Base-by-base conservation (phyloP, 1,139 yeast species). In the Eremothecium cymbalariae region DNA sequence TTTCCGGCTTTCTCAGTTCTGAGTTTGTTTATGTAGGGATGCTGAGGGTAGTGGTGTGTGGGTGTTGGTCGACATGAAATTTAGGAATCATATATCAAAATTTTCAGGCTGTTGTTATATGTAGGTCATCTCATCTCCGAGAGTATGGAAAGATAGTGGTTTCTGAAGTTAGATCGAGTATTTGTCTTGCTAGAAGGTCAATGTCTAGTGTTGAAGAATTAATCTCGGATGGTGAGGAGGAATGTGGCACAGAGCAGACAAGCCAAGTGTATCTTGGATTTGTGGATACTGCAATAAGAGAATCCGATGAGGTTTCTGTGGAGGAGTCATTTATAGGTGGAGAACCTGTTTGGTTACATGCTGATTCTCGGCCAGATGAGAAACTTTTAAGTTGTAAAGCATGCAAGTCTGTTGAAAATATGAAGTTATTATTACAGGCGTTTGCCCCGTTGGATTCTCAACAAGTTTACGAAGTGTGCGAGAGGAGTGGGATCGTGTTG, bases 241-340 rank as follows among this genome's bases (percentile, higher is more conserved):
- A 58, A 22, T 9, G 9, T 11, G 60, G 51, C 2, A 43, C 44
- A 2, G 38, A 43, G 13, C 45, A 43, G 20, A 36, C 47, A 8
- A 51, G 62, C 17, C 38, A 49, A 2, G 65, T 60, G 0, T 66
- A 63, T 33, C 66, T 85, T 12, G 90, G 93, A 0, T 77, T 74
- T 45, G 77, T 75, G 7, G 95, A 73, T 59, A 51, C 68, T 11
- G 47, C 58, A 4, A 47, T 53, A 7, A 60, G 55, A 18, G 64
- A 60, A 13, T 60, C 57, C 9, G 76, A 71, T 24, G 62, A 59
- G 14, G 72, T 84, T 12, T 67, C 75, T 0, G 55, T 75, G 3
- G 85, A 78, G 44, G 95, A 84, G 50, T 73, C 90, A 1, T 77
- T 82, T 46, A 67, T 85, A 24, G 96, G 96, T 1, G 90, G 93